These are phyloP conservation scores for Dictyostelium capitatum DNA, from an alignment of 78 protist species.

Conservation along the genomic window DNA sequence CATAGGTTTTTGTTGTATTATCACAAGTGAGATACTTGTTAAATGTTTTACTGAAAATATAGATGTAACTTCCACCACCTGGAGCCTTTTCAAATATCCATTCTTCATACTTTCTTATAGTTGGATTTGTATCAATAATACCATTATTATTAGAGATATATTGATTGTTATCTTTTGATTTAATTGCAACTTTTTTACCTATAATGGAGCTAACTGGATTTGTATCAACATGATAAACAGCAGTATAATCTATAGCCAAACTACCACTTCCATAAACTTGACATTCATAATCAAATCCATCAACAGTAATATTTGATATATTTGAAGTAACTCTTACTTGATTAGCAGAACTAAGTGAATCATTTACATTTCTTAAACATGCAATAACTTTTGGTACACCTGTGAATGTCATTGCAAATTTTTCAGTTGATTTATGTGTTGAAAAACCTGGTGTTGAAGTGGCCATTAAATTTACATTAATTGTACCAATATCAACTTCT, in stretches of 20 bases:
- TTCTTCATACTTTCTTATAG: not conserved
- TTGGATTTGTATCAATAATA: not conserved
- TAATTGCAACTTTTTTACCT: not conserved
- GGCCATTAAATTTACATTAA: not conserved
- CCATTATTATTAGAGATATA: not conserved
- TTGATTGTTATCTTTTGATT: not conserved
- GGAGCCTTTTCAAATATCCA: not conserved
- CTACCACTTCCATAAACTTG: not conserved
- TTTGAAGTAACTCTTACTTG: not conserved
- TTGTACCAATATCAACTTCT: not conserved
- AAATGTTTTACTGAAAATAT: not conserved
- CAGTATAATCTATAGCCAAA: not conserved
- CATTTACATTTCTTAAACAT: not conserved
- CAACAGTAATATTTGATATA: not conserved
- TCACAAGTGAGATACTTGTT: not conserved
- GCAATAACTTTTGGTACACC: not conserved
- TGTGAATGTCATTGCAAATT: not conserved
- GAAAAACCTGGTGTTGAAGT: not conserved
- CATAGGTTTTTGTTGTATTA: not conserved
- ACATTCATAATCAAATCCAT: conserved; percentile 8
- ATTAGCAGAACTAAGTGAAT: not conserved
- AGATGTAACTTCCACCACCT: not conserved
- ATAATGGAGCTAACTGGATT: not conserved
- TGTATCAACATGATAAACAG: not conserved
- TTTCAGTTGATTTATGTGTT: not conserved